Evolutionary conservation across 1,139 yeast species (phyloP), one percentile per base, ranked within the genome.

Genomic region (Suhomyces wounanorum): DNA sequence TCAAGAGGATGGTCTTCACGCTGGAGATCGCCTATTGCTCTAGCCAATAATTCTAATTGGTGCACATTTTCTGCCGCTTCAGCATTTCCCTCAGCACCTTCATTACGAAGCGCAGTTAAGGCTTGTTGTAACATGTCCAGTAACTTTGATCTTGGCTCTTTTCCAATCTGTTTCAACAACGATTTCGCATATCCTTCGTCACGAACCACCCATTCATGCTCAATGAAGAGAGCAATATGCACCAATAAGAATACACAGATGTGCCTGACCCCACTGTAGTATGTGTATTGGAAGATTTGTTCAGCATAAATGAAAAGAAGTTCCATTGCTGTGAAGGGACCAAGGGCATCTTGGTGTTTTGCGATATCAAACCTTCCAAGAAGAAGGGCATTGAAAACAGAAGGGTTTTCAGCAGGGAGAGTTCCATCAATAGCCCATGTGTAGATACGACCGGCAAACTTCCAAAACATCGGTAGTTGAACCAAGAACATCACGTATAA

Each of bases 191-290:
- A 85, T 0, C 89, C 89, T 44, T 83, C 83, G 62, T 87, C 94
- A 49, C 84, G 70, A 1, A 82, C 81, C n/a, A 87, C 86, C 83
- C 87, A 83, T 59, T 85, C 91, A 61, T 84, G 87, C 54, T 81
- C 84, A 40, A 83, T 72, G 60, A 82, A 81, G 8, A 83, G 55
- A 2, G 83, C 79, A 28, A 80, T 60, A 53, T 77, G 79, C 33
- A 79, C 66, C 7, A 73, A 59, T 6, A 81, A 64, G 25, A 75
- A 71, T 40, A 75, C 65, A 13, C 70, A 17, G 4, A 77, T 65
- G 52, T 75, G 72, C 16, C 73, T 58, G 11, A 71, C 52, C 2
- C 85, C 85, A 37, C 72, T 66, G 44, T 75, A 64, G 54, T 70
- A 76, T 8, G 82, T 77, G 50, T 69, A 61, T 44, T 63, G 63